Conservation (phyloP, 2,329 filamentous ascomycete species). For the Aspergillus sp. region DNA sequence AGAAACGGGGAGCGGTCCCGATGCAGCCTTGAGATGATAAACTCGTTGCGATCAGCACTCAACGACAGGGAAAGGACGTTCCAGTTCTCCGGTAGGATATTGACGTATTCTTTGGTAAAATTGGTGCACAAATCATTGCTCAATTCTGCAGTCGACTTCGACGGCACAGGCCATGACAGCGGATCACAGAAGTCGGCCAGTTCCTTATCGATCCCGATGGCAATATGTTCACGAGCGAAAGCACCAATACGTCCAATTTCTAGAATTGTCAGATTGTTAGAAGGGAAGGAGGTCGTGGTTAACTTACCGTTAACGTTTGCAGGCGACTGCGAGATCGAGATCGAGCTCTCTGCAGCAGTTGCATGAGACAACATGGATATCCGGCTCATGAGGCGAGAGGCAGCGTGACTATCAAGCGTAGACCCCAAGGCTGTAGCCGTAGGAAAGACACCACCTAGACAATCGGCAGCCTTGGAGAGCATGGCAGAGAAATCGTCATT, state of each 20-base stretch:
- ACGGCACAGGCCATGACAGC: conserved; percentile 47
- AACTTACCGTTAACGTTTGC: conserved; percentile 39
- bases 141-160: conserved; percentile 16
- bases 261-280: conserved; percentile 15
- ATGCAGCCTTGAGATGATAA: conserved; percentile 84
- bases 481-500: conserved; percentile 36
- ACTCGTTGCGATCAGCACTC: conserved; percentile 76
- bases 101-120: conserved; percentile 78
- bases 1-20: conserved; percentile 76
- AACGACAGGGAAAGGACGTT: conserved; percentile 81
- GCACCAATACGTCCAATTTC: conserved; percentile 42
- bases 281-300: not conserved
- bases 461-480: conserved; percentile 34
- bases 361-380: conserved; percentile 43
- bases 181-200: conserved; percentile 43
- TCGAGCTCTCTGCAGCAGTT: conserved; percentile 30
- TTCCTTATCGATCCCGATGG: conserved; percentile 46
- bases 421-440: conserved; percentile 35
- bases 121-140: conserved; percentile 49
- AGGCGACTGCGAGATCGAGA: conserved; percentile 28
- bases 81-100: conserved; percentile 81
- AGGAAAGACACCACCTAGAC: conserved; percentile 31
- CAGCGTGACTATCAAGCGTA: conserved; percentile 37
- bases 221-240: conserved; percentile 38
- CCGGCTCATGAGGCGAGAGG: conserved; percentile 38